Evolutionary conservation across 1,139 yeast species (phyloP), one percentile per base, ranked within the genome.

Genomic region (Geotrichum phurueaensis): DNA sequence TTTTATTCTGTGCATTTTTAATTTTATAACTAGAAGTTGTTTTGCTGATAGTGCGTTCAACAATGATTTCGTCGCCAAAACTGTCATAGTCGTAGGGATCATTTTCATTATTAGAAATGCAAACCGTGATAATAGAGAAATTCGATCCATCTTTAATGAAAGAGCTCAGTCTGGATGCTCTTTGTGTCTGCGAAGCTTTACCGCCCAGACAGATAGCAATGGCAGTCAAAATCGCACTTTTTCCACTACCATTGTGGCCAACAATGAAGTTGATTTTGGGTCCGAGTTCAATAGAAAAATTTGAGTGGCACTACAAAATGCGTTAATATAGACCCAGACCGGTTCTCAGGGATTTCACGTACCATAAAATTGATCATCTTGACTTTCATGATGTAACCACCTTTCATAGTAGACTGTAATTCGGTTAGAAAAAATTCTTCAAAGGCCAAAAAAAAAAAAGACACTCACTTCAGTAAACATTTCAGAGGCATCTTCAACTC

Each of bases 201-300:
- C 96, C 96, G n/a, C 99, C 99, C 10, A 94, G 76, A 6, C 97
- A 96, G 13, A 91, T 87, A 2, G 95, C 85, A 6, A 95, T 84
- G 0, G 97, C 98, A 0, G 98, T 92, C 64, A 95, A 76, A 36
- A 95, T 81, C 0, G 99, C 97, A 73, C 95, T 86, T 70, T 95
- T 95, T 39, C 99, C 99, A 43, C 96, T 86, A 1, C 99, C 99
- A 69, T 95, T 95, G 65, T 89, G 82, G 13, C 99, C 99, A 47
- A 91, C 89, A 61, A 95, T 89, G 69, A 95, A 90, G 73, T 94
- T 95, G 65, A 94, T 80, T 62, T 87, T 84, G 0, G 96, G 96
- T 0, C 96, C 96, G 51, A 95, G 79, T 1, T 81, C 82, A 20
- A 94, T 75, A 60, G 84, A 85, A 68, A 95, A 87, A 59, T 88